Evolutionary conservation across 2,329 filamentous ascomycete genomes (phyloP).

Genomic region (Trichoderma harzianum): DNA sequence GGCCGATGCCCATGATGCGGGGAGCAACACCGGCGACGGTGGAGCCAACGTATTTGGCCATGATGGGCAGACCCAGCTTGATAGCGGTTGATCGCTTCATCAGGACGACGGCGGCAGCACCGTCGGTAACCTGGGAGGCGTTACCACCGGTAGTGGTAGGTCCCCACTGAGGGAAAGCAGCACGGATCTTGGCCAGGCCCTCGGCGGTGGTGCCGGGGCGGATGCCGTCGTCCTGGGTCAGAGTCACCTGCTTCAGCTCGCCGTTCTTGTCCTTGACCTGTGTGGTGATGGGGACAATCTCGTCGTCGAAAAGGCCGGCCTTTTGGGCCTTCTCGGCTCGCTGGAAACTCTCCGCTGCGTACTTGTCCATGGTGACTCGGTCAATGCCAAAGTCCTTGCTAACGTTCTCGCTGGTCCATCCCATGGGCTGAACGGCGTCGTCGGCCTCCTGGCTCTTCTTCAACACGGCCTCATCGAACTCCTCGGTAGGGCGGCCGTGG

Average conservation of each 20-base stretch:
- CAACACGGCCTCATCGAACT: constrained; percentile 75
- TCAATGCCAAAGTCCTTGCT: constrained; percentile 83
- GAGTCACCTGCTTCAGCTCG: constrained; percentile 69
- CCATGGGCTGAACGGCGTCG: constrained; percentile 95
- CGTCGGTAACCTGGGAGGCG: constrained; percentile 91
- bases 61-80: constrained; percentile 81
- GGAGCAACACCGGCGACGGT: constrained; percentile 88
- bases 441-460: constrained; percentile 67
- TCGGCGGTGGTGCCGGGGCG: constrained; percentile 86
- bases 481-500: constrained; percentile 61
- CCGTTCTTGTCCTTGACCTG: constrained; percentile 82
- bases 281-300: constrained; percentile 85
- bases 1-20: constrained; percentile 94
- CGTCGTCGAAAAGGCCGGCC: constrained; percentile 85
- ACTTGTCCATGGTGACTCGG: constrained; percentile 78
- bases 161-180: constrained; percentile 88
- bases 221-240: constrained; percentile 87
- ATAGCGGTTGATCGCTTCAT: constrained; percentile 93
- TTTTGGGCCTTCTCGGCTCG: constrained; percentile 88
- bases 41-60: constrained; percentile 91
- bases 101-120: constrained; percentile 81
- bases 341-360: constrained; percentile 81
- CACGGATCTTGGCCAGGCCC: constrained; percentile 75
- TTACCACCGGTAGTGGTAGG: constrained; percentile 80
- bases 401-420: constrained; percentile 96